Evolutionary conservation across 805 yeast genomes (phyloP).

Genomic region (Sporopachydermia lactativora): DNA sequence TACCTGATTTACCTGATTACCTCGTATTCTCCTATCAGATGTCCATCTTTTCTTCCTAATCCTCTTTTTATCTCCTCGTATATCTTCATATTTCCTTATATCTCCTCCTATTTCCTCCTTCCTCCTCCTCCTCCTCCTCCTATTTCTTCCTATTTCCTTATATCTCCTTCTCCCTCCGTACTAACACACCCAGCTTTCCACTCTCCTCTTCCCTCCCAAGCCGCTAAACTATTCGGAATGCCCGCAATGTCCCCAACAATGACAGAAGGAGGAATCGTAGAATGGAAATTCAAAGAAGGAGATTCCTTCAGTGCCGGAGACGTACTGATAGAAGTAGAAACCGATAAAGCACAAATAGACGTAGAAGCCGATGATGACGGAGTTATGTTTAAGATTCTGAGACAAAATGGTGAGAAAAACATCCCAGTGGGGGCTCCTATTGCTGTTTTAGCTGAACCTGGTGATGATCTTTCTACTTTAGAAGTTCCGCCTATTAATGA

Average conservation of each 20-base stretch:
- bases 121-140: too few relatives aligned
- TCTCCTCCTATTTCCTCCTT: too few relatives aligned
- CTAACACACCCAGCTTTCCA: too few relatives aligned
- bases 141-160: too few relatives aligned
- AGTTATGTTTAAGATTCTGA: slow-evolving; percentile 57
- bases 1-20: too few relatives aligned
- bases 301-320: slow-evolving; percentile 74
- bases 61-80: too few relatives aligned
- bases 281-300: slow-evolving; percentile 77
- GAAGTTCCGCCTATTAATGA: slow-evolving; percentile 32
- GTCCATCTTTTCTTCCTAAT: too few relatives aligned
- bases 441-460: slow-evolving; percentile 79
- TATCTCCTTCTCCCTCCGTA: too few relatives aligned
- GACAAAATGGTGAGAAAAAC: slow-evolving; percentile 59
- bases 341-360: slow-evolving; percentile 73
- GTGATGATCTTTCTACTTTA: slow-evolving; percentile 60
- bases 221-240: slow-evolving; percentile 49
- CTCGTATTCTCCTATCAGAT: too few relatives aligned
- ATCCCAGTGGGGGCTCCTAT: slow-evolving; percentile 81
- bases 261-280: slow-evolving; percentile 87
- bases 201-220: slow-evolving; percentile 5
- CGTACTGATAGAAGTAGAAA: slow-evolving; percentile 66
- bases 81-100: too few relatives aligned
- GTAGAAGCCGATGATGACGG: slow-evolving; percentile 93
- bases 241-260: slow-evolving; percentile 99